phyloP scores from a whole-genome alignment of 306 rosid species.

The Medicago truncatula region DNA sequence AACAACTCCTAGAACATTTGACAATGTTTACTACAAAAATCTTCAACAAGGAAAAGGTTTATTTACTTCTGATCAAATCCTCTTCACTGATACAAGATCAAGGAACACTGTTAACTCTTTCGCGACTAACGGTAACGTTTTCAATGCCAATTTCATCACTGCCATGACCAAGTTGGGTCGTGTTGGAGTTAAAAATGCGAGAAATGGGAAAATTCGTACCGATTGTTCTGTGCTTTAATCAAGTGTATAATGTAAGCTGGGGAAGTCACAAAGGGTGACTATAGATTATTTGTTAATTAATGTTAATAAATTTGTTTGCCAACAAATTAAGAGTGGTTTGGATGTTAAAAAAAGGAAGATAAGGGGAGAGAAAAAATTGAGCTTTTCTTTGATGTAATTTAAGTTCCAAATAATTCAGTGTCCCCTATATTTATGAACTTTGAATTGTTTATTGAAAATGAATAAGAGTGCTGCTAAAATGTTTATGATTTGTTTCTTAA shows the following conservation, averaged over 20 bases:
- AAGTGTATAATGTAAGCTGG: not conserved
- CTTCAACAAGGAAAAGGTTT: constrained; percentile 69
- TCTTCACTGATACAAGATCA: constrained; percentile 61
- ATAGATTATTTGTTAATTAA: constrained; percentile 30
- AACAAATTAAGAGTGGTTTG: constrained; percentile 24
- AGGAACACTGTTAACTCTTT: constrained; percentile 52
- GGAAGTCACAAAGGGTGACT: not conserved
- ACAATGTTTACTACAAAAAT: constrained; percentile 64
- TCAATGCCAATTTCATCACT: constrained; percentile 51
- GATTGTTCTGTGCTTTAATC: constrained; percentile 61
- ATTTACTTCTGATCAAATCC: constrained; percentile 71
- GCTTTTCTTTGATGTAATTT: constrained; percentile 32
- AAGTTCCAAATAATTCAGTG: constrained; percentile 35
- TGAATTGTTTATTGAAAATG: constrained; percentile 33
- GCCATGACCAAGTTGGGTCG: constrained; percentile 81
- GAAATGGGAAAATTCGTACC: constrained; percentile 66
- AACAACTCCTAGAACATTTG: constrained; percentile 62
- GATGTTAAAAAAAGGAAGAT: not conserved
- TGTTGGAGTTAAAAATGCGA: constrained; percentile 65
- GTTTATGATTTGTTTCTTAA: not conserved
- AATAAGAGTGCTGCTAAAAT: constrained; percentile 4
- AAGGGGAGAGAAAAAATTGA: not conserved
- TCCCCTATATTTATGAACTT: constrained; percentile 30
- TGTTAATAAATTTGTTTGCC: constrained; percentile 29
- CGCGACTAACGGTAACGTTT: constrained; percentile 46